Evolutionary conservation across 1,284 basidiomycete species (phyloP), one percentile per base, ranked within the genome.

Genomic region (Trametes hirsuta): DNA sequence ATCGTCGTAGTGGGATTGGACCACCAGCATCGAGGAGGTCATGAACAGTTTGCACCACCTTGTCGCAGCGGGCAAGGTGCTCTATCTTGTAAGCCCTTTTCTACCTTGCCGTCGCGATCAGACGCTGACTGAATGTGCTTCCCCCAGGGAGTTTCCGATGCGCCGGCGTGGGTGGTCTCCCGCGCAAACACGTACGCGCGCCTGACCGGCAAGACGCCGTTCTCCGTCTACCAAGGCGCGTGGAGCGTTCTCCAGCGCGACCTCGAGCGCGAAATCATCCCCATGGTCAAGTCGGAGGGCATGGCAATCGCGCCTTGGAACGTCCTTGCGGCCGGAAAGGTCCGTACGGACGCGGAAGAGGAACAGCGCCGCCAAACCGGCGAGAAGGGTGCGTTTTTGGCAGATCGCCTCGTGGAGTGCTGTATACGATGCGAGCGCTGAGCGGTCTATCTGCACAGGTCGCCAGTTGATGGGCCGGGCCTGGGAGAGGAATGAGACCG

Each of bases 251-350:
- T 79, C 57, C 64, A 75, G 40, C 77, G 84, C 47, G 82, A 82
- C 59, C 74, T 86, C 55, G 85, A 86, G 72, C 76, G 83, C 12
- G 84, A 87, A n/a, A 81, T 87, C 63, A 77, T 88, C 50, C 84
- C 84, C 6, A 85, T 87, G 84, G 60, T 41, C 42, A 56, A 50
- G 22, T 39, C 50, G 9, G 67, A 69, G 48, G 68, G 66, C 58
- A 56, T 50, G 53, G 71, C 67, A 0, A 55, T 72, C 41, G 67
- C 67, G 1, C 66, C 68, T 4, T 72, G 74, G 75, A 74, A 73
- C 48, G 74, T 74, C 0, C 68, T 80, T 11, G 74, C 68, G 0
- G 65, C 62, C 0, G 71, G 72, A 0, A 70, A 71, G 21, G 72
- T 79, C 40, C 68, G 69, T 41, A 69, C 68, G 1, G 68, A 74